These are phyloP conservation scores for Rickenella mellea DNA, from an alignment of 768 basidiomycete species.

Conservation along the genomic window DNA sequence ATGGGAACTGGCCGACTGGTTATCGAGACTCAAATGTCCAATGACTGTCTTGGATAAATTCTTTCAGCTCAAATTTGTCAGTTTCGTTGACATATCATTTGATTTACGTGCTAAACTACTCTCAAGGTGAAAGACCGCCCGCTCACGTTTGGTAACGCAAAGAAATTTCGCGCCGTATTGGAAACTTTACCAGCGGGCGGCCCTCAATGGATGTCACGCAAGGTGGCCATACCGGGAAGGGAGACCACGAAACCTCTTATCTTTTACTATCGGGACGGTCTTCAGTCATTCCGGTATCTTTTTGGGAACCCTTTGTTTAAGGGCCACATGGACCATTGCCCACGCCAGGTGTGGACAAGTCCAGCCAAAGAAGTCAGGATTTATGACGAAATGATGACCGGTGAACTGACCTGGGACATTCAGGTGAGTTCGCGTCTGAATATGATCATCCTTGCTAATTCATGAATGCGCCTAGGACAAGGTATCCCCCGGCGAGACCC, in stretches of 20 bases:
- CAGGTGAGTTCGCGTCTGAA: too few species aligned
- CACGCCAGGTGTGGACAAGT: constrained; percentile 11
- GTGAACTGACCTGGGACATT: constrained; percentile 16
- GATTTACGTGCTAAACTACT: neutral
- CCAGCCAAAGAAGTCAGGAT: constrained; percentile 5
- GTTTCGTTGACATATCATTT: constrained; percentile 4
- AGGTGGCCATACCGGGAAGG: constrained; percentile 2
- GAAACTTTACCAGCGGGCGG: constrained; percentile 14
- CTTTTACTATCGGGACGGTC: constrained; percentile 20
- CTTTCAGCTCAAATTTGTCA: constrained; percentile 18
- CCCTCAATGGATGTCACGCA: constrained; percentile 13
- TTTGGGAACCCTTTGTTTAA: constrained; percentile 15
- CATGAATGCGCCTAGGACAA: too few species aligned
- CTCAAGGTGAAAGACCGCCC: constrained; percentile 1
- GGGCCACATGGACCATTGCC: constrained; percentile 13
- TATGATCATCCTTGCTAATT: too few species aligned
- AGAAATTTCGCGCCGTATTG: constrained; percentile 11
- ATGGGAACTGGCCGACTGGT: constrained; percentile 23
- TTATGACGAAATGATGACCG: constrained; percentile 17
- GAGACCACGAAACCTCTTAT: constrained; percentile 10
- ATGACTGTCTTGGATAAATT: constrained; percentile 20
- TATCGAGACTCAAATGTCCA: constrained; percentile 18
- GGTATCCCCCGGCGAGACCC: constrained; percentile 12
- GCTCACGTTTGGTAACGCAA: constrained; percentile 9
- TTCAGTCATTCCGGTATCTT: constrained; percentile 18